Evolutionary conservation across 345 rosid genomes (phyloP), one percentile per base, ranked within the genome.

Genomic region (Stellera chamaejasme): DNA sequence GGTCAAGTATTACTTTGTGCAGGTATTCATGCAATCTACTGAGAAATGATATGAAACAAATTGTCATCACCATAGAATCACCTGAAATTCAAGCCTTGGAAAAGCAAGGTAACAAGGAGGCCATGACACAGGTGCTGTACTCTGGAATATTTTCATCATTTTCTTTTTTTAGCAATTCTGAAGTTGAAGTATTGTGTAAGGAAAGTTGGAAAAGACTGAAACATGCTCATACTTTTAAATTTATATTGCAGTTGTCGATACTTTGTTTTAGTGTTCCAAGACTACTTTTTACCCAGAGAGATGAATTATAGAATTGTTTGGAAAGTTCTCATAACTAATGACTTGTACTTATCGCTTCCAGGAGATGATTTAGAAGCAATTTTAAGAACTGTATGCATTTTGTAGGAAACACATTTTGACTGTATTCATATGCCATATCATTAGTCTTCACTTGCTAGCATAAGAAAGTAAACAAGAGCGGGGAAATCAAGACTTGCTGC

Each of bases 11-110:
- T 43, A 4, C 43, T 9, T 68, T 60, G 16, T 52, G 45, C 82
- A 88, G 92, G 57, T 84, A 83, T 66, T 88, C 96, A 3, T 85
- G 91, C 71, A 68, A 70, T 72, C 79, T 88, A 45, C 69, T 88
- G 56, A 76, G 88, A 74, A 70, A 75, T 75, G 87, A 71, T 14
- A 88, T 88, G 96, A 55, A 52, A 43, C 70, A 71, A 65, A 88
- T 88, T 1, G 26, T 63, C 54, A 69, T 88, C 64, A 75, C 88
- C 5, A 68, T 88, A 45, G 90, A 88, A 58, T 74, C 78, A 36
- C 76, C 80, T 1, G 84, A 79, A 5, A 79, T 84, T 41, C 76
- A 76, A 60, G 73, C 61, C 25, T 50, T 81, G 63, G 96, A 82
- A 59, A 82, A 77, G 65, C 81, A 68, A 58, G 79, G 78, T 54